Conservation (phyloP, 495 filamentous ascomycete genomes). For the Physcia stellaris region DNA sequence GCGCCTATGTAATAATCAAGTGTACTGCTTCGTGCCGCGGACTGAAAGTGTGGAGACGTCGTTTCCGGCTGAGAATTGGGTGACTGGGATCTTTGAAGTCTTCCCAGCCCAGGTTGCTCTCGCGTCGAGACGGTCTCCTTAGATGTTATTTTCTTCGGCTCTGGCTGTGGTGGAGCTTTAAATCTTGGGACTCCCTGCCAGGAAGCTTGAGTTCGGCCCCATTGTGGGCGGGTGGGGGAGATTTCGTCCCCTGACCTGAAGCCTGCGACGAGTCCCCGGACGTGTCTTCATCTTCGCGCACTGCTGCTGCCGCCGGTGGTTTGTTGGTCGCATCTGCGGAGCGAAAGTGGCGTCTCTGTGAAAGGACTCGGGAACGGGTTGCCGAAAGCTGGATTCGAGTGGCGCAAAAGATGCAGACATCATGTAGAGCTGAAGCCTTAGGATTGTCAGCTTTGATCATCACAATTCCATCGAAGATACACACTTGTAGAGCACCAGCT, state of each 20-base stretch:
- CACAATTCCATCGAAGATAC: too few relatives aligned
- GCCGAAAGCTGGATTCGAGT: constrained; percentile 8
- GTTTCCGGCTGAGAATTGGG: too few relatives aligned
- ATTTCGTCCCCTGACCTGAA: too few relatives aligned
- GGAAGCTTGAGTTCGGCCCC: neutral
- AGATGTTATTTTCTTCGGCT: neutral
- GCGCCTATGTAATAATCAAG: too few relatives aligned
- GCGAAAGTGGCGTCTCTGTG: constrained; percentile 9
- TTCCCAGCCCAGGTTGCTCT: too few relatives aligned
- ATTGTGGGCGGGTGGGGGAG: neutral
- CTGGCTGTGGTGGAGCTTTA: neutral
- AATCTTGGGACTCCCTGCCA: constrained; percentile 2
- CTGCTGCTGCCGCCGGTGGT: constrained; percentile 8
- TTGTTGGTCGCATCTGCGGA: neutral
- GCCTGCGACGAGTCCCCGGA: too few relatives aligned
- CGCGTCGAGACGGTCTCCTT: neutral
- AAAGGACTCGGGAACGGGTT: neutral
- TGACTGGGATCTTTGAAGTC: too few relatives aligned
- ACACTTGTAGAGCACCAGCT: too few relatives aligned
- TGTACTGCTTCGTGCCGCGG: too few relatives aligned
- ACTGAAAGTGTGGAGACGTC: too few relatives aligned
- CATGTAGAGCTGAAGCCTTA: constrained; percentile 2
- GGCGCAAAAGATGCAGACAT: constrained; percentile 17
- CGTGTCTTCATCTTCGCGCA: too few relatives aligned
- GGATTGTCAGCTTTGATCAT: neutral